Conservation (phyloP, 116 monocot species). For the Papilionanthe hybrid region DNA sequence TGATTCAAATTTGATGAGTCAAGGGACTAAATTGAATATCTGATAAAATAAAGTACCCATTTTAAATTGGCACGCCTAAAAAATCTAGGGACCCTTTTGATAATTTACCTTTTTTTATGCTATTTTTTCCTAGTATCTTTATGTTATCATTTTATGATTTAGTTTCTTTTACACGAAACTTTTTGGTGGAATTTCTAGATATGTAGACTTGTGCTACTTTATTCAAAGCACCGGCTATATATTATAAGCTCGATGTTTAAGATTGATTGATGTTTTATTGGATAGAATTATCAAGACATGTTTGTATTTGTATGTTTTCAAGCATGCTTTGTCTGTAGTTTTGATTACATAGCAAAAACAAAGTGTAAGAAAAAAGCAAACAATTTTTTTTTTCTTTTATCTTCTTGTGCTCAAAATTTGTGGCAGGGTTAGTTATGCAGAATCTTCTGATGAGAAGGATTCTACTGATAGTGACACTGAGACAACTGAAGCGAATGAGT, state of each 20-base stretch:
- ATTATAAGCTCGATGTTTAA: not conserved
- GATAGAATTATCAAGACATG: not conserved
- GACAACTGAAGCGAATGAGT: conserved; percentile 15
- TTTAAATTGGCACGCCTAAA: too few species aligned
- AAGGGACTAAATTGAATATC: too few species aligned
- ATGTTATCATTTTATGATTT: not conserved
- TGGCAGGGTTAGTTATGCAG: conserved; percentile 52
- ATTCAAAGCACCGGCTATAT: not conserved
- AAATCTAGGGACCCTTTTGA: too few species aligned
- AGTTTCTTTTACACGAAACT: not conserved
- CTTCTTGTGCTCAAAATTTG: not conserved
- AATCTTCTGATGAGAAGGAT: conserved; percentile 57
- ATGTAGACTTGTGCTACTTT: not conserved
- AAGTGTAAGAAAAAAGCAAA: not conserved
- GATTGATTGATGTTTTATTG: not conserved
- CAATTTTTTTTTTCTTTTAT: not conserved
- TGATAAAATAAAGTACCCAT: too few species aligned
- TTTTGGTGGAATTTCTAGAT: not conserved
- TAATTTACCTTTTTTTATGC: not conserved
- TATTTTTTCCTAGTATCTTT: not conserved
- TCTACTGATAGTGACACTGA: conserved; percentile 32
- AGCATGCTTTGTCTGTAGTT: not conserved
- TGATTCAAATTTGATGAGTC: too few species aligned
- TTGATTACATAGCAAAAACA: not conserved
- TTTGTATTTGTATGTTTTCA: not conserved